phyloP scores from a whole-genome alignment of 148 eudicot genomes.

The Persicaria maculosa region DNA sequence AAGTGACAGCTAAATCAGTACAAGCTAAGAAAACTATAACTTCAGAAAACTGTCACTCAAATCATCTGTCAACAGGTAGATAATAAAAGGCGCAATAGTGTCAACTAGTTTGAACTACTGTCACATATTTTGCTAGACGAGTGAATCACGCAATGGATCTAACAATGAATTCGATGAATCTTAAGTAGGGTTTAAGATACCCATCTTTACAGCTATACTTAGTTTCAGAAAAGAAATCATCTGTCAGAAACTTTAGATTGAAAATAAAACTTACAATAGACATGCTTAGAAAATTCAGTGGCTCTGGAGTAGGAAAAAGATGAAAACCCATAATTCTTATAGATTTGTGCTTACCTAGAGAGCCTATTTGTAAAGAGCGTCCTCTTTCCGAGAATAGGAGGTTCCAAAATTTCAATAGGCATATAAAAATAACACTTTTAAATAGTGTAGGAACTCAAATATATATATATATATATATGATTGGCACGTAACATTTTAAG shows the following conservation, averaged over 20 bases:
- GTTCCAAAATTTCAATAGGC: conserved; percentile 40
- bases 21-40: neutral
- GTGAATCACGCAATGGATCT: neutral
- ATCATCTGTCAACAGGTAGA: neutral
- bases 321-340: too few species aligned
- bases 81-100: neutral
- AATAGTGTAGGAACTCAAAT: too few species aligned
- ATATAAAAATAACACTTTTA: too few species aligned
- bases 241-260: neutral
- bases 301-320: neutral
- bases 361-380: conserved; percentile 39
- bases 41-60: neutral
- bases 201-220: neutral
- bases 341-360: conserved; percentile 50
- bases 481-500: too few species aligned
- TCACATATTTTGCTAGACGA: neutral
- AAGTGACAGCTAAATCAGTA: neutral
- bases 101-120: neutral
- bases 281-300: neutral
- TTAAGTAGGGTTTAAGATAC: neutral
- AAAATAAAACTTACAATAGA: neutral
- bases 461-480: too few species aligned
- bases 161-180: neutral
- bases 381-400: conserved; percentile 82
- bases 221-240: neutral